Conservation (phyloP, 2,329 filamentous ascomycete species). For the Fonsecaea monophora region DNA sequence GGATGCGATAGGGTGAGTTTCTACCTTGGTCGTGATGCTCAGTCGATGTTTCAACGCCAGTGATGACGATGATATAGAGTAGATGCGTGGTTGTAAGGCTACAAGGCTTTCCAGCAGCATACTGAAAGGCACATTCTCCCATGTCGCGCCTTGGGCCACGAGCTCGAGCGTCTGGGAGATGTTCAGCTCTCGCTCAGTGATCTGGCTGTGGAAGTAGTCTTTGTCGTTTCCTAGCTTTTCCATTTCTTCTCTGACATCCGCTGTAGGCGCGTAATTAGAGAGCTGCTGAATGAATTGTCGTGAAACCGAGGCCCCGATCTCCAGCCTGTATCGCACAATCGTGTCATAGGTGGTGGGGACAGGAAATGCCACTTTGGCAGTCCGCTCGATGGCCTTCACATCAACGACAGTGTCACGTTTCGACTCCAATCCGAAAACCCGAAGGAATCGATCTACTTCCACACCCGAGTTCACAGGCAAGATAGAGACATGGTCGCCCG, state of each 20-base stretch:
- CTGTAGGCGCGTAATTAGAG: constrained; percentile 85
- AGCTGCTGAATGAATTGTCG: constrained; percentile 91
- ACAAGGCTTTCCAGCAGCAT: constrained; percentile 89
- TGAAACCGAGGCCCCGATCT: constrained; percentile 92
- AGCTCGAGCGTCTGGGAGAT: constrained; percentile 81
- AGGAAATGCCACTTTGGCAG: constrained; percentile 96
- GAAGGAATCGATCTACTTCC: constrained; percentile 88
- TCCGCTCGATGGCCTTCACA: constrained; percentile 84
- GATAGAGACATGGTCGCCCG: constrained; percentile 93
- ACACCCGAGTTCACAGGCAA: constrained; percentile 95
- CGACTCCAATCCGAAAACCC: constrained; percentile 73
- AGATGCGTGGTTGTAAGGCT: constrained; percentile 97
- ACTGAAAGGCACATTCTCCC: constrained; percentile 88
- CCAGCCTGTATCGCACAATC: constrained; percentile 91
- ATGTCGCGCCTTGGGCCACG: constrained; percentile 71
- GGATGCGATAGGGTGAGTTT: constrained; percentile 74
- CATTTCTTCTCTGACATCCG: constrained; percentile 84
- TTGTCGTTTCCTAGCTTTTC: constrained; percentile 87
- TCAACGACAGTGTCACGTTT: constrained; percentile 84
- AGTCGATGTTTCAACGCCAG: constrained; percentile 92
- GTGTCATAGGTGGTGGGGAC: constrained; percentile 96
- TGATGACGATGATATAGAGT: constrained; percentile 98
- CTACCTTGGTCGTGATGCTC: constrained; percentile 92
- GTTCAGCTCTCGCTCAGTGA: constrained; percentile 81
- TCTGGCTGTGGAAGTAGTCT: constrained; percentile 89